These are phyloP conservation scores for Tieghemiomyces parasiticus DNA, from an alignment of 192 early-diverging fungal genomes.

Conservation along the genomic window DNA sequence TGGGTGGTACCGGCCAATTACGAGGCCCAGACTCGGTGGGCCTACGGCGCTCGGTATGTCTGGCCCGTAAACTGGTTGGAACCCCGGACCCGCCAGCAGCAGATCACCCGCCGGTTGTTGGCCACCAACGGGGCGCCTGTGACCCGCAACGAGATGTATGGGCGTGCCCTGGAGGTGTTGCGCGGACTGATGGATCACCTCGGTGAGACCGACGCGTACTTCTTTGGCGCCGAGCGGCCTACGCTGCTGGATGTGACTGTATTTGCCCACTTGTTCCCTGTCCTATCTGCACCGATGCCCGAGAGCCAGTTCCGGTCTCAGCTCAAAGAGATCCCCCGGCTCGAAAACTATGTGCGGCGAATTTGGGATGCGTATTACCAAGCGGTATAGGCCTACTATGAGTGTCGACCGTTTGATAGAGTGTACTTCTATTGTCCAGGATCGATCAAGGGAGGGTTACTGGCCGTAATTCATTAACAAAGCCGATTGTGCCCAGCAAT, in stretches of 20 bases:
- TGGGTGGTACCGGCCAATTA: neutral
- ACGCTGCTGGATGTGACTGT: slow-evolving; percentile 2
- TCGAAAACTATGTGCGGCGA: neutral
- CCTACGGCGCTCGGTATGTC: neutral
- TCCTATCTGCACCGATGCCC: neutral
- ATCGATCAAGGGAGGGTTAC: too few species aligned
- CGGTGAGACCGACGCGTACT: neutral
- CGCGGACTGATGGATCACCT: neutral
- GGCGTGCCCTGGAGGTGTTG: neutral
- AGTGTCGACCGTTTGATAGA: too few species aligned
- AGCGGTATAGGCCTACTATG: too few species aligned
- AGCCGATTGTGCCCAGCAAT: too few species aligned
- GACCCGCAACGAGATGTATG: neutral
- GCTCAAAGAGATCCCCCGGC: neutral
- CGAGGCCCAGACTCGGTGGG: neutral
- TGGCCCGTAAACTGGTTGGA: neutral
- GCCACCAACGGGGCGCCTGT: neutral
- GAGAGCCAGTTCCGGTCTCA: neutral
- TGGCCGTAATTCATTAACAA: too few species aligned
- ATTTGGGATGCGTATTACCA: neutral
- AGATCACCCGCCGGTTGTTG: neutral
- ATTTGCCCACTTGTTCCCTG: slow-evolving; percentile 7
- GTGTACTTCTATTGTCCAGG: too few species aligned
- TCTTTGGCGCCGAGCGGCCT: neutral
- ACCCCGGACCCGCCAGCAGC: neutral